Base-by-base conservation (phyloP, 2,329 filamentous ascomycete genomes). In the Scleromitrula shiraiana region DNA sequence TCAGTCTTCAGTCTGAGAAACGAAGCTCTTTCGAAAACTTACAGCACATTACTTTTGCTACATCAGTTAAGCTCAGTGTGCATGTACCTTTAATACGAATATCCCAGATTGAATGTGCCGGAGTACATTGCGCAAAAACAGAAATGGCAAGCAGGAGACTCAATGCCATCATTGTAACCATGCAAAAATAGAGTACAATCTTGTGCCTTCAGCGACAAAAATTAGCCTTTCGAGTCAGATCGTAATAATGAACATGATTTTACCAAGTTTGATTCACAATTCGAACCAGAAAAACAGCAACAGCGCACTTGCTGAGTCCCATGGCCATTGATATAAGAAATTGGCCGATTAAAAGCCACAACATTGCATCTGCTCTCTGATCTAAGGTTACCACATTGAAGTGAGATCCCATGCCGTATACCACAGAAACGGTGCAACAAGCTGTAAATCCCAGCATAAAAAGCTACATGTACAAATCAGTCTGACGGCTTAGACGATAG, bases 301-400 rank as follows among this genome's bases (percentile, higher is more conserved):
- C 33, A 46, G 42, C 42, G 9, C 42, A 46, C 24, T 46, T 46
- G 33, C 42, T 46, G 12, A 29, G n/a, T 27, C 42, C 42, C 42
- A 46, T 46, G 7, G 33, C n/a, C 7, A 46, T 8, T 6, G 42
- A 6, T 29, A 46, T 30, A 24, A 46, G 9, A 14, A 38, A 46
- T 7, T 46, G 42, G 32, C 42, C 42, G 23, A 46, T 38, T 6
- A 46, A 7, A 19, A 46, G 42, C 42, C 42, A 46, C 7, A 46
- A n/a, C 12, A 46, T 46, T 9, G 32, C 42, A 15, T 17, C n/a
- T 12, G 24, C 7, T 8, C 30, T 24, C 26, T 46, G 23, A 7
- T 37, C 17, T 12, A 30, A 0, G 30, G n/a, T 30, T 33, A 46
- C 12, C 22, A 1, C 7, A 15, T 22, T n/a, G 2, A 33, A 32